Evolutionary conservation across 352 stramenopile species (phyloP), one percentile per base, ranked within the genome.

Genomic region (Elongisporangium senticosum): DNA sequence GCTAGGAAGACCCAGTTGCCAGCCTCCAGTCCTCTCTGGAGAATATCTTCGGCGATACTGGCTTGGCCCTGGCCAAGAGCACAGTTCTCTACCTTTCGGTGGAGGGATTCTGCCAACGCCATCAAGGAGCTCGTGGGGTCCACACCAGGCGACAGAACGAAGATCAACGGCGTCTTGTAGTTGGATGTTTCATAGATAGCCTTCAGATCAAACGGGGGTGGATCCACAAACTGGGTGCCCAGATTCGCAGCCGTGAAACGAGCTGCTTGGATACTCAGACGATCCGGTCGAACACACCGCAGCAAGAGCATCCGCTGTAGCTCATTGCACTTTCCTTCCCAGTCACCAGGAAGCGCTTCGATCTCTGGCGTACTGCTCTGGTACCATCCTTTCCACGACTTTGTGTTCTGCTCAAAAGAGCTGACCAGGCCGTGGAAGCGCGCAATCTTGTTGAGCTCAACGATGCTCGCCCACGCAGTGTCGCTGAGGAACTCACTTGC

Each of bases 1-100:
- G 93, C 89, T 11, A 98, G 70, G 60, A 99, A 98, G 13, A 98
- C 90, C 96, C 96, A 98, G 60, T 87, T 91, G 8, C 96, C 96
- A 20, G 77, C 72, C 15, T 87, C 79, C 0, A 97, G 50, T 2
- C 86, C 95, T 17, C 96, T 75, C 26, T 93, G 61, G 14, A 99
- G 71, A 61, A 98, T 89, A 5, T 79, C 78, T 49, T 97, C 87
- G 0, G 96, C 96, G 23, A 97, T 87, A 19, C 82, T 93, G 4
- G 85, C 94, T 53, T 98, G 96, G 17, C 96, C 95, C 59, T 99
- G 96, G 0, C 94, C 96, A 1, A 98, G 67, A 0, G 93, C 93
- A 53, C 91, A 97, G 58, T 96, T 96, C 22, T 97, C 87, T 0
- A 98, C 81, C 26, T 82, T 90, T 20, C 89, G 88, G 55, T 89